Conservation (phyloP, 192 early-diverging fungal genomes). For the Coemansia sp. region DNA sequence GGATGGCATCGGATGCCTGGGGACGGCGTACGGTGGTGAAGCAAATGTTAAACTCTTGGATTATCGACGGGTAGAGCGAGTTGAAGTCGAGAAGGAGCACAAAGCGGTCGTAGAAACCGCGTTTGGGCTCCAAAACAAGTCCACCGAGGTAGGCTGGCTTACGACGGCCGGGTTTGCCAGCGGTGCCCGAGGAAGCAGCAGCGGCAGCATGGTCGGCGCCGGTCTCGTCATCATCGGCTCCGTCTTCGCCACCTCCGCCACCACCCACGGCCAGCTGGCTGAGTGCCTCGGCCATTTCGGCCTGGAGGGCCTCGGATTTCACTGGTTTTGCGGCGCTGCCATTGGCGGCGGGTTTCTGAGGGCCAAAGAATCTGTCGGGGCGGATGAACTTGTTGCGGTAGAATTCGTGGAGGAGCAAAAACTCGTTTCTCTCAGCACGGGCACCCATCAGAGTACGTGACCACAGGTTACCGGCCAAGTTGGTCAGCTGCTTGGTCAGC, state of each 20-base stretch:
- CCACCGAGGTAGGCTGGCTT: slow-evolving; percentile 95
- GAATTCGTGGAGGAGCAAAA: slow-evolving; percentile 93
- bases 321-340: neutral
- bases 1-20: slow-evolving; percentile 54
- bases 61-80: slow-evolving; percentile 98
- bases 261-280: slow-evolving; percentile 13
- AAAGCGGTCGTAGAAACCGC: slow-evolving; percentile 93
- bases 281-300: slow-evolving; percentile 30
- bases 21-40: slow-evolving; percentile 88
- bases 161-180: slow-evolving; percentile 52
- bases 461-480: slow-evolving; percentile 94
- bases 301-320: slow-evolving; percentile 5
- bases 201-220: no score
- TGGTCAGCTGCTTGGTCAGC: slow-evolving; percentile 88
- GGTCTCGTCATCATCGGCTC: slow-evolving; percentile 14
- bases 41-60: slow-evolving; percentile 99
- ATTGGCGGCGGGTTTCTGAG: neutral
- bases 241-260: slow-evolving; percentile 17
- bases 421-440: slow-evolving; percentile 94
- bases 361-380: slow-evolving; percentile 69
- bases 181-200: slow-evolving; percentile 8
- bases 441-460: slow-evolving; percentile 82
- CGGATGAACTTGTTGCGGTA: slow-evolving; percentile 86
- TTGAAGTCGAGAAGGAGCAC: slow-evolving; percentile 97
- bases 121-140: slow-evolving; percentile 95